These are phyloP conservation scores for Solanum phureja DNA, from an alignment of 257 asterid species.

Conservation along the genomic window DNA sequence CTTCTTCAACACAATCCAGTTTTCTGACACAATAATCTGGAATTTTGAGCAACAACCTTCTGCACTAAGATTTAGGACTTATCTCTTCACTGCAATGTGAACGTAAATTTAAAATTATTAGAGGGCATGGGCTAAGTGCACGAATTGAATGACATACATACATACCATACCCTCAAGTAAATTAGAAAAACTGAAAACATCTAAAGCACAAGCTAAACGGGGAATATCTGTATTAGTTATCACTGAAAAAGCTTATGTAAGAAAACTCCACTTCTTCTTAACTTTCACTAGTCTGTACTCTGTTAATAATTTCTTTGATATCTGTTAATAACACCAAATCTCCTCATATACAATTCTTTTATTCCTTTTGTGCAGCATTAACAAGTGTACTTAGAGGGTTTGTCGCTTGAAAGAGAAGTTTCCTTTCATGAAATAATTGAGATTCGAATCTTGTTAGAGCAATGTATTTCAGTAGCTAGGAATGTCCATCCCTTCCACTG, in stretches of 20 bases:
- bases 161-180: neutral
- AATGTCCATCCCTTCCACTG: conserved; percentile 12
- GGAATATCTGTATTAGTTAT: neutral
- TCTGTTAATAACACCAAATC: neutral
- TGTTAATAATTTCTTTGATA: neutral
- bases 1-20: neutral
- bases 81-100: neutral
- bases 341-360: neutral
- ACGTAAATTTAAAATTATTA: neutral
- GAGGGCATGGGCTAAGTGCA: neutral
- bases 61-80: neutral
- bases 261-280: neutral
- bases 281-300: neutral
- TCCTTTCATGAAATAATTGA: neutral
- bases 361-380: neutral
- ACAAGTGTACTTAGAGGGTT: neutral
- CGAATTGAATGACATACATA: neutral
- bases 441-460: neutral
- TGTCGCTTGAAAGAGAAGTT: neutral
- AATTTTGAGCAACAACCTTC: neutral
- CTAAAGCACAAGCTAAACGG: neutral
- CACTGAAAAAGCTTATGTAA: neutral
- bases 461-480: neutral
- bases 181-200: neutral
- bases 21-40: neutral